Evolutionary conservation across 106 monocot genomes (phyloP).

Genomic region (Apostasia shenzhenica): DNA sequence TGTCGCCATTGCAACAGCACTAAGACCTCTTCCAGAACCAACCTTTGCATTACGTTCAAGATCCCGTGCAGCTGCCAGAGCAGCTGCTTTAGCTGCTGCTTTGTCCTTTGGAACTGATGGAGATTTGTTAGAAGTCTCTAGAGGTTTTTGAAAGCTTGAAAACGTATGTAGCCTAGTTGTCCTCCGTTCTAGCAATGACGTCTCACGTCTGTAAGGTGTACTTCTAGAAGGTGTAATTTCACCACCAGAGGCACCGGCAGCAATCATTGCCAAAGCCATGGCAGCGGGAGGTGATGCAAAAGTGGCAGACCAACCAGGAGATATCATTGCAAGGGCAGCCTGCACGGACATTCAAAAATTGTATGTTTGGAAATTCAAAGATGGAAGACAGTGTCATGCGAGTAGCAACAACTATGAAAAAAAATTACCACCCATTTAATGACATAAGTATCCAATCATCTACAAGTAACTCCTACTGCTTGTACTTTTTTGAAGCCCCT

Average conservation of each 20-base stretch:
- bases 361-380: background rate
- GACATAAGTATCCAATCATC: no score
- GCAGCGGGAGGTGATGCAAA: slow-evolving; percentile 99
- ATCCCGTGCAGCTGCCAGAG: slow-evolving; percentile 80
- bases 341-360: slow-evolving; percentile 26
- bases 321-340: slow-evolving; percentile 94
- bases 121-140: slow-evolving; percentile 42
- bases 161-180: slow-evolving; percentile 54
- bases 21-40: slow-evolving; percentile 89
- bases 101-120: slow-evolving; percentile 64
- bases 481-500: no score
- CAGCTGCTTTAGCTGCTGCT: slow-evolving; percentile 90
- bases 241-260: slow-evolving; percentile 85
- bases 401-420: no score
- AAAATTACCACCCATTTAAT: no score
- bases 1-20: slow-evolving; percentile 99
- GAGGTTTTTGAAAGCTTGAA: slow-evolving; percentile 78
- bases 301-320: slow-evolving; percentile 95
- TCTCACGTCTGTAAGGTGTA: slow-evolving; percentile 51
- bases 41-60: slow-evolving; percentile 82
- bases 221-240: slow-evolving; percentile 47
- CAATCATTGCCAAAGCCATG: slow-evolving; percentile 98
- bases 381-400: background rate
- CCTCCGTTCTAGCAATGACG: slow-evolving; percentile 63
- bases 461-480: no score